Evolutionary conservation across 2,329 filamentous ascomycete genomes (phyloP).

Genomic region (Curvularia hawaiiensis): DNA sequence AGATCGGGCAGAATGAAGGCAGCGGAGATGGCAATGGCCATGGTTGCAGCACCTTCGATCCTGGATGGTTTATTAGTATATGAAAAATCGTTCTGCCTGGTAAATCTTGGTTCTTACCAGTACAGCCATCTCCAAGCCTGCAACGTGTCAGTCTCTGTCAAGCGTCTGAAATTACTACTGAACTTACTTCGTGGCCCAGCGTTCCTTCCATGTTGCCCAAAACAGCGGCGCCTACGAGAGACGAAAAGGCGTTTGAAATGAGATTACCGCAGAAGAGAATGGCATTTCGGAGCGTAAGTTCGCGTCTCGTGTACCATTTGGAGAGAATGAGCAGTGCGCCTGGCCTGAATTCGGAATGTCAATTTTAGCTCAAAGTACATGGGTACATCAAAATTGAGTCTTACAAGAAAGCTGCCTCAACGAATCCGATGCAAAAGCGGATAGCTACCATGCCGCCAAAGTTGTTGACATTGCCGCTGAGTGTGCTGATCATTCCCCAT

Average conservation of each 20-base stretch:
- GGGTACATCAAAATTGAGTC: no score
- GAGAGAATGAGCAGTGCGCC: conserved; percentile 67
- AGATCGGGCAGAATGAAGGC: conserved; percentile 43
- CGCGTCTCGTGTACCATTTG: conserved; percentile 69
- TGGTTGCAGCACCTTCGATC: conserved; percentile 48
- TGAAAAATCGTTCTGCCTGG: not conserved
- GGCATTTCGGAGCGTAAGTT: conserved; percentile 48
- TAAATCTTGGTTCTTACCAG: conserved; percentile 16
- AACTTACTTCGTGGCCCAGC: conserved; percentile 32
- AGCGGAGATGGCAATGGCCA: conserved; percentile 40
- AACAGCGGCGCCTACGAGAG: conserved; percentile 51
- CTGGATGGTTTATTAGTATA: not conserved
- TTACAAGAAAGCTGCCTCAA: conserved; percentile 55
- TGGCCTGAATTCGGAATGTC: conserved; percentile 41
- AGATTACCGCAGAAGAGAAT: conserved; percentile 51
- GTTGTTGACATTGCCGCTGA: conserved; percentile 39
- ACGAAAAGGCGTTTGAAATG: conserved; percentile 52
- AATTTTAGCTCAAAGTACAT: not conserved
- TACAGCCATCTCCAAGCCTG: conserved; percentile 49
- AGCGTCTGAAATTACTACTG: not conserved
- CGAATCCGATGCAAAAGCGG: conserved; percentile 47
- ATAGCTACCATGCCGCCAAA: conserved; percentile 46
- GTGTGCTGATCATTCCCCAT: conserved; percentile 49
- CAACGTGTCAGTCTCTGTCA: not conserved
- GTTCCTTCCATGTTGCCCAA: conserved; percentile 46